These are phyloP conservation scores for Beta macrorhiza DNA, from an alignment of 179 eudicot genomes.

Conservation along the genomic window DNA sequence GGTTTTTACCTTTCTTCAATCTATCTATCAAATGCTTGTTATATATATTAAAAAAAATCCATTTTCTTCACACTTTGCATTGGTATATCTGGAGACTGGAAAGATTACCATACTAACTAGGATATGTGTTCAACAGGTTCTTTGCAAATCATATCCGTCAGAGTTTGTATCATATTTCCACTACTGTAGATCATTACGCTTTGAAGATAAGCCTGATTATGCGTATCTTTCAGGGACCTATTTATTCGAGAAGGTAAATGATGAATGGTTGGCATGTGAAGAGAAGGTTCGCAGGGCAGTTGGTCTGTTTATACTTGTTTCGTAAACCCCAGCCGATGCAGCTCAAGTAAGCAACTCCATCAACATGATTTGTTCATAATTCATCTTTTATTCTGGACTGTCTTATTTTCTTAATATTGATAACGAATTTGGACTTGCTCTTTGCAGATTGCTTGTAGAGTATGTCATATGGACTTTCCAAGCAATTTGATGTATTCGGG, in stretches of 20 bases:
- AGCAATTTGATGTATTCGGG: conserved; percentile 17
- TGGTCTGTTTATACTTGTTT: conserved; percentile 38
- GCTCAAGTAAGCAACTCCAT: conserved; percentile 12
- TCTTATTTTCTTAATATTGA: neutral
- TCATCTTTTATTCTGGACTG: neutral
- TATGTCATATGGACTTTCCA: conserved; percentile 28
- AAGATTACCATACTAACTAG: conserved; percentile 14
- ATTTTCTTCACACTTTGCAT: neutral
- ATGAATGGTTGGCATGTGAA: conserved; percentile 46
- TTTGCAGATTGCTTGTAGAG: conserved; percentile 29
- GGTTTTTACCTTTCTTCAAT: neutral
- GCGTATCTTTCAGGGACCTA: conserved; percentile 64
- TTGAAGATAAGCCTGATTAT: conserved; percentile 95
- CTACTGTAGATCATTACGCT: conserved; percentile 85
- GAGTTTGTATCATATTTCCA: conserved; percentile 94
- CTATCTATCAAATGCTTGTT: neutral
- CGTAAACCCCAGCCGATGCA: neutral
- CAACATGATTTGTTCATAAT: neutral
- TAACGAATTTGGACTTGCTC: neutral
- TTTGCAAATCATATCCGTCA: conserved; percentile 85
- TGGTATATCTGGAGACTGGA: neutral
- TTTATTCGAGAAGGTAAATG: conserved; percentile 46
- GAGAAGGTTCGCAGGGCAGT: neutral
- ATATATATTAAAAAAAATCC: neutral
- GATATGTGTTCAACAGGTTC: neutral